phyloP scores from a whole-genome alignment of 2,329 filamentous ascomycete species.

The Cladorrhinum sp. region DNA sequence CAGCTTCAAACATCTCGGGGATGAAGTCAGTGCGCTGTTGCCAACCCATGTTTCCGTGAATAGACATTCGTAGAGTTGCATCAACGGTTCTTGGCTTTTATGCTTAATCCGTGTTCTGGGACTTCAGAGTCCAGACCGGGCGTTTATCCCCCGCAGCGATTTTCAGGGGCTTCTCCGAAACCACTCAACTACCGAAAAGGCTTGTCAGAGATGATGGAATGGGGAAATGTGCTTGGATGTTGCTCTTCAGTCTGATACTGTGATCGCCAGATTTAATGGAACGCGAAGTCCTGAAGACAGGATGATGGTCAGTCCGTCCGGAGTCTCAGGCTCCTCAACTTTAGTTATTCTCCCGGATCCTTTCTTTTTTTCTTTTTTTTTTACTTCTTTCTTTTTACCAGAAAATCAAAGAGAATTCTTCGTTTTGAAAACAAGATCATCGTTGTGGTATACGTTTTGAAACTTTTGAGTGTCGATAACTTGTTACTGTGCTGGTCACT shows the following conservation, averaged over 20 bases:
- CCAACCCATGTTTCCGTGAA: too few relatives aligned
- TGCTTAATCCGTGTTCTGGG: neutral
- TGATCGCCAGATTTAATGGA: neutral
- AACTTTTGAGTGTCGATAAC: too few relatives aligned
- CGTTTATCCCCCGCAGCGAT: neutral
- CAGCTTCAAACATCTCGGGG: neutral
- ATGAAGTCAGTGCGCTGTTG: too few relatives aligned
- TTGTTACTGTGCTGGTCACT: neutral
- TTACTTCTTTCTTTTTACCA: neutral
- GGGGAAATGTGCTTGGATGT: neutral
- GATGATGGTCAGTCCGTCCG: too few relatives aligned
- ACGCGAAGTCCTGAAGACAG: neutral
- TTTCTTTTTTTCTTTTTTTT: neutral
- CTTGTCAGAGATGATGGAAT: neutral
- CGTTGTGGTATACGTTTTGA: too few relatives aligned
- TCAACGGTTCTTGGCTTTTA: neutral
- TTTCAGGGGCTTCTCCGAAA: neutral
- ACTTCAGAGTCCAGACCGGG: neutral
- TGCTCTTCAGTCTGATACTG: neutral
- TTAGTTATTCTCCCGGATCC: too few relatives aligned
- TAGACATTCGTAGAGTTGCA: too few relatives aligned
- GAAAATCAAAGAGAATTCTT: neutral
- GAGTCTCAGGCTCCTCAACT: too few relatives aligned
- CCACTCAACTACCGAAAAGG: neutral
- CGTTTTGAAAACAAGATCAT: neutral